Percentiles rank a stretch among this genome's conserved stretches.
Conservation (phyloP, 768 basidiomycete species). For the Phanerochaete sordida region DNA sequence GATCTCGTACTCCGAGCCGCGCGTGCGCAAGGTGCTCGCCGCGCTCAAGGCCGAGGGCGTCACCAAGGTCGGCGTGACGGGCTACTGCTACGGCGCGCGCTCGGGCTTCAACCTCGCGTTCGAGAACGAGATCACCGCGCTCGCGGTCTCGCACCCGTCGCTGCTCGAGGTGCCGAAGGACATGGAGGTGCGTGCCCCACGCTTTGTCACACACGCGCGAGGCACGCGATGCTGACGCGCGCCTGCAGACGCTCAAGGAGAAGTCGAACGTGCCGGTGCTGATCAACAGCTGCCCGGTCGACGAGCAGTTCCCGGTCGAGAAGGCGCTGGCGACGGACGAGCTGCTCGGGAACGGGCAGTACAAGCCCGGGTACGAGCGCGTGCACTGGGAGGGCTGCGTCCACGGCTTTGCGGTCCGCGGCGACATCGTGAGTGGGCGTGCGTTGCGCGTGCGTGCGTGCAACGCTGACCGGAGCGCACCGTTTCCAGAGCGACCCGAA, state of each 20-base stretch:
- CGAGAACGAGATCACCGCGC: conserved; percentile 45
- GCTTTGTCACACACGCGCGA: neutral
- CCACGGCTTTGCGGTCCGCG: conserved; percentile 40
- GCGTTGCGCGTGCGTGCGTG: neutral
- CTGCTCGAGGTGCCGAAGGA: conserved; percentile 56
- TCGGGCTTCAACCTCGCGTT: conserved; percentile 63
- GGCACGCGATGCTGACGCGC: neutral
- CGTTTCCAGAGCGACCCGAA: conserved; percentile 35
- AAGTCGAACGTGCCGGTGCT: conserved; percentile 53
- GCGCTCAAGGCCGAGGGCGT: conserved; percentile 59
- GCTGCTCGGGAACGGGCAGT: conserved; percentile 36
- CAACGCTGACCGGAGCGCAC: neutral
- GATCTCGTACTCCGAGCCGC: conserved; percentile 25
- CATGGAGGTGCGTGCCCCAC: conserved; percentile 43
- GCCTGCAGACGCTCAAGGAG: conserved; percentile 38
- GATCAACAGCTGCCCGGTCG: conserved; percentile 61
- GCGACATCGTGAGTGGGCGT: conserved; percentile 26
- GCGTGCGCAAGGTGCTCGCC: conserved; percentile 51
- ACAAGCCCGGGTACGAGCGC: conserved; percentile 35
- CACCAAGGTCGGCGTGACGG: conserved; percentile 52
- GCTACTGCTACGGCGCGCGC: conserved; percentile 69
- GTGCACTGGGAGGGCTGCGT: conserved; percentile 28
- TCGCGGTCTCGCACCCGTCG: conserved; percentile 58
- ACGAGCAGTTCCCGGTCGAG: conserved; percentile 47
- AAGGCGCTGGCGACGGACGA: conserved; percentile 32